These are phyloP conservation scores for Biscutella laevigata DNA, from an alignment of 441 rosid genomes.

Conservation along the genomic window DNA sequence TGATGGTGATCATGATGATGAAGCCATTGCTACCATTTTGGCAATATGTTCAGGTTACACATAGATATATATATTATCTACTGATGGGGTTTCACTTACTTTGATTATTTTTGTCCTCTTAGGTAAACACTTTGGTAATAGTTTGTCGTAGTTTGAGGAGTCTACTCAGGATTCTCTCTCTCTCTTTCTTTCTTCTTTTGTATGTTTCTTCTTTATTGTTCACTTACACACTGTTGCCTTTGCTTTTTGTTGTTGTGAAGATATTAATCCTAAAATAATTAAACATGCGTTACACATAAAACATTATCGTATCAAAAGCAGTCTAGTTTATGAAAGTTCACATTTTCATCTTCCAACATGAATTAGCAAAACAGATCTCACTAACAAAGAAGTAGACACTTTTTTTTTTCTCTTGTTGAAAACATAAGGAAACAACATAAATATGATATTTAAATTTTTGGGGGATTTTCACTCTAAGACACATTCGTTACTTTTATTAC, in stretches of 20 bases:
- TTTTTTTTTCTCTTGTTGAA: no score
- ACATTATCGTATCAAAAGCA: neutral
- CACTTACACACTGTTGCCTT: neutral
- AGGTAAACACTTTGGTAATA: constrained; percentile 19
- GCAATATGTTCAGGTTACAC: constrained; percentile 22
- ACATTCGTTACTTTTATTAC: no score
- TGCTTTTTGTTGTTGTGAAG: constrained; percentile 11
- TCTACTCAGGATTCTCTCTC: constrained; percentile 5
- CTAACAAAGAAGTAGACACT: no score
- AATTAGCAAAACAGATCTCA: no score
- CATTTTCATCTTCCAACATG: no score
- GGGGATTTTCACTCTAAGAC: no score
- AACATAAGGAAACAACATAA: no score
- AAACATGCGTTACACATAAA: neutral
- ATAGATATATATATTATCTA: constrained; percentile 23
- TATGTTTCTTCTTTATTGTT: neutral
- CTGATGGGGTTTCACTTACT: constrained; percentile 23
- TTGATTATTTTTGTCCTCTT: constrained; percentile 15
- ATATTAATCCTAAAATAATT: constrained; percentile 12
- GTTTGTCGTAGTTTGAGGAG: constrained; percentile 18
- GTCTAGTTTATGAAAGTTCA: no score
- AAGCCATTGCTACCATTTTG: constrained; percentile 25
- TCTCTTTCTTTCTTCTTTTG: neutral
- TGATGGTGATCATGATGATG: constrained; percentile 16
- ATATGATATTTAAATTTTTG: no score